A percentile compares a stretch with the other conserved stretches of the same genome.
These are phyloP conservation scores for Somion occarium DNA, from an alignment of 1,284 basidiomycete genomes.

Conservation along the genomic window DNA sequence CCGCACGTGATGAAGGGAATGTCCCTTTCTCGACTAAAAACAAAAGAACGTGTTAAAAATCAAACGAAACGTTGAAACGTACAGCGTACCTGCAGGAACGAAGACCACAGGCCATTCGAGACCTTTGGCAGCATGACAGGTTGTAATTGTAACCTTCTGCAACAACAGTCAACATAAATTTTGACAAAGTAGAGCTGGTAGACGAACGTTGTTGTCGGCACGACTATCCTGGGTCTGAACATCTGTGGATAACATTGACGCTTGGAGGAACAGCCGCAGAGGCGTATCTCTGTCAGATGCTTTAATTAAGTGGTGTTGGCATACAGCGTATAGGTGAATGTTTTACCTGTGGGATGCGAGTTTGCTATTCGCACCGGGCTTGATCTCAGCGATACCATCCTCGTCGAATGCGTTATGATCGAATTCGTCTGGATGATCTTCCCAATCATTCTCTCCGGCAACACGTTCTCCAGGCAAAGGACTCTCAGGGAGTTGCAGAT, in stretches of 20 bases:
- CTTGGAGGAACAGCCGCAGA: slow-evolving; percentile 77
- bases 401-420: slow-evolving; percentile 20
- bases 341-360: too few species aligned
- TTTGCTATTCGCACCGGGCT: too few species aligned
- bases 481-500: neutral
- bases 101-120: slow-evolving; percentile 91
- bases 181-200: neutral
- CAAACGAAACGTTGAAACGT: neutral
- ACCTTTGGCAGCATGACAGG: slow-evolving; percentile 89
- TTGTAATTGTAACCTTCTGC: slow-evolving; percentile 83
- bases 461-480: neutral
- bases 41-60: neutral
- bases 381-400: slow-evolving; percentile 6
- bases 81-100: slow-evolving; percentile 55
- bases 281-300: slow-evolving; percentile 49
- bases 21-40: slow-evolving; percentile 67
- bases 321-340: too few species aligned
- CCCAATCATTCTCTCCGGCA: slow-evolving; percentile 11
- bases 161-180: slow-evolving; percentile 3
- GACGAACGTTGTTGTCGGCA: slow-evolving; percentile 40
- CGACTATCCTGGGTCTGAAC: slow-evolving; percentile 61
- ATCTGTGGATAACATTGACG: slow-evolving; percentile 83
- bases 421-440: slow-evolving; percentile 15
- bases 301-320: neutral
- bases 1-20: slow-evolving; percentile 76